Conservation (phyloP, 2,329 filamentous ascomycete species). For the Sclerotinia nivalis region DNA sequence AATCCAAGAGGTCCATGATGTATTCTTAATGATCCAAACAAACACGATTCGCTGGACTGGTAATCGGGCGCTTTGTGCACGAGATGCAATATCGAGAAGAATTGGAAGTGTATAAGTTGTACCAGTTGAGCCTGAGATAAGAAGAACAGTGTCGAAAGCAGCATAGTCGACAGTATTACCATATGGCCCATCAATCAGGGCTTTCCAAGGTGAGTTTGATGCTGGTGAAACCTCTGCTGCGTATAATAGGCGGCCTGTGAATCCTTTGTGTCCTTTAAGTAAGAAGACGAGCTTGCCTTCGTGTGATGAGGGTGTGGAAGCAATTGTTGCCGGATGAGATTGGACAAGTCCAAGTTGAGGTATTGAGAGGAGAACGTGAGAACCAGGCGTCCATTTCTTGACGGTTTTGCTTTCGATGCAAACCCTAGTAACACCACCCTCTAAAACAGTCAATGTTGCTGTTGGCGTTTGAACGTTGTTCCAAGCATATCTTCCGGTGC, state of each 20-base stretch:
- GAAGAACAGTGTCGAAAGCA: conserved; percentile 58
- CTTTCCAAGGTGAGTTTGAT: conserved; percentile 30
- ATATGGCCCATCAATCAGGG: conserved; percentile 58
- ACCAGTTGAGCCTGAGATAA: conserved; percentile 63
- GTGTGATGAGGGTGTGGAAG: conserved; percentile 53
- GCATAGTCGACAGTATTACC: conserved; percentile 55
- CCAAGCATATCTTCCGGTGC: conserved; percentile 39
- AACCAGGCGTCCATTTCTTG: conserved; percentile 48
- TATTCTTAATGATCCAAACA: conserved; percentile 56
- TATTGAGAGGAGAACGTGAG: conserved; percentile 62
- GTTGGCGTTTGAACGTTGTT: conserved; percentile 39
- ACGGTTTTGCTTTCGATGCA: conserved; percentile 41
- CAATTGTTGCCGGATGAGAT: conserved; percentile 61
- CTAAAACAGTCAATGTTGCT: conserved; percentile 38
- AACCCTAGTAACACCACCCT: conserved; percentile 44
- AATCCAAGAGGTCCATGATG: conserved; percentile 54
- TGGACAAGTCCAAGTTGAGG: conserved; percentile 56
- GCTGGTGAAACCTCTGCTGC: conserved; percentile 42
- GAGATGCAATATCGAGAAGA: conserved; percentile 41
- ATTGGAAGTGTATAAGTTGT: conserved; percentile 62
- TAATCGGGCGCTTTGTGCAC: conserved; percentile 39
- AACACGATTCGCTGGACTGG: conserved; percentile 54
- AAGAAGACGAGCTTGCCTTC: conserved; percentile 62
- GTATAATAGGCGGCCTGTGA: conserved; percentile 55
- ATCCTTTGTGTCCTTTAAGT: conserved; percentile 57